phyloP scores from a whole-genome alignment of 352 stramenopile species.

The Pythium coloratum region DNA sequence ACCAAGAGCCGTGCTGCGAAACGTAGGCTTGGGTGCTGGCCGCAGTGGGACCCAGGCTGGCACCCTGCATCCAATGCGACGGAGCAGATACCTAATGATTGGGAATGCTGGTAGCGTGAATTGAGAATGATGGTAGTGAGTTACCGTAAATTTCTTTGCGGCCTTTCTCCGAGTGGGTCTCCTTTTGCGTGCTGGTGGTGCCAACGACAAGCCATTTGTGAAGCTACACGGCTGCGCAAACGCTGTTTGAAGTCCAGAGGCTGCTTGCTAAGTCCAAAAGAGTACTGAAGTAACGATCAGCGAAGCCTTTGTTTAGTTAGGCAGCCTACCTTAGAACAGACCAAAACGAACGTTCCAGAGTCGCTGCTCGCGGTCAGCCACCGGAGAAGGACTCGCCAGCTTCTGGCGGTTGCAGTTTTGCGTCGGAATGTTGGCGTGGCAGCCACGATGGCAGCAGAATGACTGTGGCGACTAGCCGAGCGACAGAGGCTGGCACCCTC shows the following conservation, averaged over 20 bases:
- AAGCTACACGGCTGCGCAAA: neutral
- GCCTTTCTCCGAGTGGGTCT: neutral
- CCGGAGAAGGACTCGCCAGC: neutral
- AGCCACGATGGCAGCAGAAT: neutral
- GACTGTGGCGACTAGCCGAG: slow-evolving; percentile 2
- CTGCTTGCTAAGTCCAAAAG: no score
- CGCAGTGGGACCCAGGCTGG: neutral
- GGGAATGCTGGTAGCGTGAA: neutral
- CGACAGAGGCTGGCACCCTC: neutral
- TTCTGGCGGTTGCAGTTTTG: neutral
- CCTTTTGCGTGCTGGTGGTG: neutral
- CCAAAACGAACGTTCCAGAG: neutral
- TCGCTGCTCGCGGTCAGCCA: neutral
- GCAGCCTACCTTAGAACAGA: neutral
- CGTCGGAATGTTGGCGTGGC: neutral
- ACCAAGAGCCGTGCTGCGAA: neutral
- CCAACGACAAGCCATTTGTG: neutral
- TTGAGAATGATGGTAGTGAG: neutral
- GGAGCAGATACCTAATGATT: neutral
- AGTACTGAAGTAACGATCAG: neutral
- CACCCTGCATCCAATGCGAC: neutral
- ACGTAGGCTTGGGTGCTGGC: no score
- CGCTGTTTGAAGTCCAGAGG: neutral
- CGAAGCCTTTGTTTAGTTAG: no score
- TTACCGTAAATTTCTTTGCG: neutral